These are phyloP conservation scores for Coemansia sp. DNA, from an alignment of 192 early-diverging fungal genomes.

Conservation along the genomic window DNA sequence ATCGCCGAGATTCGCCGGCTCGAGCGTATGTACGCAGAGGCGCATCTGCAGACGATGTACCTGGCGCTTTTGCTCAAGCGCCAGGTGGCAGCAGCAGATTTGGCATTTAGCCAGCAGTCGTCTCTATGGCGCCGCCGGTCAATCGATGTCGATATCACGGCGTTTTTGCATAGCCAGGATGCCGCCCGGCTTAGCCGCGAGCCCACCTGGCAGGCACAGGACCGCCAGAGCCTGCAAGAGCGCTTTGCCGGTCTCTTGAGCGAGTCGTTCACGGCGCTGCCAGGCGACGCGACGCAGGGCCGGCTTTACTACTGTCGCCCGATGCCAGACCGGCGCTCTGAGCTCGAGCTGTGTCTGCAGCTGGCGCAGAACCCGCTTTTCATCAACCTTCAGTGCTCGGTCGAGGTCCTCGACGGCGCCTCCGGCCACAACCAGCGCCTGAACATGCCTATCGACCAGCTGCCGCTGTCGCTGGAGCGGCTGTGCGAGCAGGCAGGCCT, in stretches of 20 bases:
- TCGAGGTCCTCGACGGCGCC: constrained; percentile 37
- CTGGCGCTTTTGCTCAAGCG: constrained; percentile 48
- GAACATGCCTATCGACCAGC: constrained; percentile 43
- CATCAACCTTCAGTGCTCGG: constrained; percentile 45
- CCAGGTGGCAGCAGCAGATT: constrained; percentile 33
- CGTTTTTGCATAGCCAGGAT: constrained; percentile 55
- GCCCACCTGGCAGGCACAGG: constrained; percentile 34
- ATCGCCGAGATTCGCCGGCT: constrained; percentile 40
- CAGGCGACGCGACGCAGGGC: constrained; percentile 37
- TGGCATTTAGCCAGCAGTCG: constrained; percentile 35
- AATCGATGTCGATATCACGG: constrained; percentile 51
- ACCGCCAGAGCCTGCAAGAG: constrained; percentile 33
- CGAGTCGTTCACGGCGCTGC: constrained; percentile 45
- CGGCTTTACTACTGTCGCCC: constrained; percentile 45
- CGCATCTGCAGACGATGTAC: constrained; percentile 50
- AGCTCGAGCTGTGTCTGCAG: constrained; percentile 46
- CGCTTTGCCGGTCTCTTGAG: constrained; percentile 32
- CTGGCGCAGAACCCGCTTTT: constrained; percentile 49
- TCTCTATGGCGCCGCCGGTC: constrained; percentile 40
- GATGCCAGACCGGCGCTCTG: constrained; percentile 24
- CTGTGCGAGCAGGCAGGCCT: constrained; percentile 47
- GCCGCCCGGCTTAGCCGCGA: constrained; percentile 38
- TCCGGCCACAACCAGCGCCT: constrained; percentile 29
- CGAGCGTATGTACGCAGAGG: constrained; percentile 52
- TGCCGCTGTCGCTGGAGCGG: constrained; percentile 43